A percentile compares a stretch with the other conserved stretches of the same genome.
These are phyloP conservation scores for Seiridium cupressi DNA, from an alignment of 2,329 filamentous ascomycete genomes.

Conservation along the genomic window DNA sequence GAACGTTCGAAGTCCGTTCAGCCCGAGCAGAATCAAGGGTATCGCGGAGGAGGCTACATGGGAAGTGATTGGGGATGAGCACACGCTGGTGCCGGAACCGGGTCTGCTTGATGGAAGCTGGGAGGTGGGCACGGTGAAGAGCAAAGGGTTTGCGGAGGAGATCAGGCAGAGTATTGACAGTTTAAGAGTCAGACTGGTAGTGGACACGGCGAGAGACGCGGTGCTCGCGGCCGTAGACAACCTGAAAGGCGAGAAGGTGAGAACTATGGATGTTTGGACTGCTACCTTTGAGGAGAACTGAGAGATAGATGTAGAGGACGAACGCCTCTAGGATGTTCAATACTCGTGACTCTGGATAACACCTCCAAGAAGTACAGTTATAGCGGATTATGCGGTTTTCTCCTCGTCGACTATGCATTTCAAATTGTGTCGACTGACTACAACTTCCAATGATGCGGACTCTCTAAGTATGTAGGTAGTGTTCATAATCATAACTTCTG, in stretches of 20 bases:
- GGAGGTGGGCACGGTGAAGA: conserved; percentile 37
- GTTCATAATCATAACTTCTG: too few species aligned
- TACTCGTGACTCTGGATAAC: too few species aligned
- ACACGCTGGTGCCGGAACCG: conserved; percentile 30
- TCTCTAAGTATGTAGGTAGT: too few species aligned
- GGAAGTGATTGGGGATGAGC: conserved; percentile 30
- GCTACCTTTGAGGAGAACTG: background rate
- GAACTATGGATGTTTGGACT: conserved; percentile 43
- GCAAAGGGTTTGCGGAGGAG: conserved; percentile 27
- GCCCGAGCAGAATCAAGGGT: conserved; percentile 36
- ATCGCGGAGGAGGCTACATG: conserved; percentile 35
- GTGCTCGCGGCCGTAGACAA: conserved; percentile 25
- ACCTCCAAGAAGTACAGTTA: too few species aligned
- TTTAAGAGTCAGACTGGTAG: conserved; percentile 24
- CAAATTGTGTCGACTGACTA: too few species aligned
- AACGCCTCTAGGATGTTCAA: too few species aligned
- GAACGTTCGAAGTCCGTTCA: conserved; percentile 47
- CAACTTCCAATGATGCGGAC: too few species aligned
- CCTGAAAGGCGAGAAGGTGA: conserved; percentile 26
- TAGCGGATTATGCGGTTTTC: too few species aligned
- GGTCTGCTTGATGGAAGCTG: conserved; percentile 44
- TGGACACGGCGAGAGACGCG: conserved; percentile 30
- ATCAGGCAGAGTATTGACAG: conserved; percentile 25
- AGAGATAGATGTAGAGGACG: background rate
- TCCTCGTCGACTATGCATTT: too few species aligned